Evolutionary conservation across 805 yeast species (phyloP), one percentile per base, ranked within the genome.

Genomic region (Suhomyces pyralidae): DNA sequence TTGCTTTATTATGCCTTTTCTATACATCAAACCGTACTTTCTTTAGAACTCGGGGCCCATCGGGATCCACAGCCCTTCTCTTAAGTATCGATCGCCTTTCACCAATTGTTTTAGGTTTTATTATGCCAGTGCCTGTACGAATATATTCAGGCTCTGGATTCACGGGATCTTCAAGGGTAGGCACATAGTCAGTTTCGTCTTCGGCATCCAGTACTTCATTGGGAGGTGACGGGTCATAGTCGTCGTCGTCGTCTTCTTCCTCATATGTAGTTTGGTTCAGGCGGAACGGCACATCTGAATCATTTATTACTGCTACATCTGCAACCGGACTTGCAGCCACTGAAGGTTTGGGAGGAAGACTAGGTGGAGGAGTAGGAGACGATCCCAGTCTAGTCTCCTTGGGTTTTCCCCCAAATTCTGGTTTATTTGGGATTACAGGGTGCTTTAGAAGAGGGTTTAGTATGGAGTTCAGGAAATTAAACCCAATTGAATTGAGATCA

Each of bases 21-120:
- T 20, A 20, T 20, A 20, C 4, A 24, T 60, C 68, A 51, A 72
- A 73, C 45, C 77, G 59, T 1, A 73, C 78, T 42, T 68, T 59
- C 56, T 73, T 52, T 20, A 40, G 45, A 26, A 46, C 49, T n/a
- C 48, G 20, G 1, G 30, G 24, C 10, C 40, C 38, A 10, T 51
- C 32, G 9, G n/a, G 32, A 28, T 28, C 51, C 14, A n/a, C 19
- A 5, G 55, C 45, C n/a, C 25, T 25, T 4, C 55, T 32, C 32
- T 52, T 52, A 20, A 52, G 51, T 12, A 48, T 50, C 34, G 32
- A 42, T 25, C 40, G 48, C 28, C 40, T 20, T 26, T 28, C 22
- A 12, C 7, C 40, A 10, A 17, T 17, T 15, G 17, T 17, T 14
- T 22, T 48, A 8, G 45, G 45, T 7, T 19, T 36, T 4, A 40